Evolutionary conservation across 805 yeast species (phyloP), one percentile per base, ranked within the genome.

Genomic region (Candida coquimbonensis): DNA sequence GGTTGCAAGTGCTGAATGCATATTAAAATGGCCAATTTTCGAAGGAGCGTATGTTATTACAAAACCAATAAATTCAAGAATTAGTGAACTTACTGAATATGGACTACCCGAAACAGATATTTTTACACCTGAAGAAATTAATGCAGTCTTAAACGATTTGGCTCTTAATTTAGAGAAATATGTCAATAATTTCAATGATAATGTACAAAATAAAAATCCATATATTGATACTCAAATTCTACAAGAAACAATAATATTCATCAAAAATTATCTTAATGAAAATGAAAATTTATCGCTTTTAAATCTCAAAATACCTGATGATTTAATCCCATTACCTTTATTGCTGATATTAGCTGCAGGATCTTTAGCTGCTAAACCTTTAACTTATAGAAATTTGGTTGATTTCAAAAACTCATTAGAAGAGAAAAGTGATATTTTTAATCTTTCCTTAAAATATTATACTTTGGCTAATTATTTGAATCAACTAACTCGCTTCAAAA

Each of bases 131-230:
- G 44, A 38, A 5, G 54, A 52, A 12, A 8, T 56, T 1, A 37
- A 26, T 0, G 31, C 12, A 5, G n/a, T 57, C 8, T 42, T 44
- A 27, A 0, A 25, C 6, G 49, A 49, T 27, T 24, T 56, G 24
- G 39, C 39, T 25, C 4, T 16, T 7, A 49, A 55, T 35, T 17
- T 54, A 3, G 12, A 7, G 3, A 14, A 11, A 1, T 50, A 53
- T 38, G 27, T 57, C 8, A 40, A 49, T 6, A 43, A 43, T 9
- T 57, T 49, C 36, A 46, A 51, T 19, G 32, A 39, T 7, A 40
- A 52, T 32, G 47, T 54, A n/a, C 52, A 57, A 9, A 50, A 35
- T n/a, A 56, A 56, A 39, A 55, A 53, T 34, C 59, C 59, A 4
- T 50, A 46, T 26, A 46, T 57, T 33, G 49, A 48, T 36, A 26